phyloP scores from a whole-genome alignment of 2,329 filamentous ascomycete species.

The Fusarium nanum region DNA sequence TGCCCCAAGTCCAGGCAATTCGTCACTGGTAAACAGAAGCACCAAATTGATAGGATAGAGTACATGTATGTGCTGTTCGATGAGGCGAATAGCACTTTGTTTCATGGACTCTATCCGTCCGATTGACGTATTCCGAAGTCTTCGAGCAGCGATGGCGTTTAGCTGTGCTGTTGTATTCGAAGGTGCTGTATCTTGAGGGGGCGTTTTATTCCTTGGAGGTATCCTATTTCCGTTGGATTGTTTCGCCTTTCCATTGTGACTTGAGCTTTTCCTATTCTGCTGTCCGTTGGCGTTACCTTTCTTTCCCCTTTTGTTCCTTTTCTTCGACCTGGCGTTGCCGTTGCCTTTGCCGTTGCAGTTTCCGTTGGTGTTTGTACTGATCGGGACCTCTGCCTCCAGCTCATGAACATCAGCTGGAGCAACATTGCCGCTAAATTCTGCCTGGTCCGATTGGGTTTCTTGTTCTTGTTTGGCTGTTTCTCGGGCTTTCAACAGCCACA shows the following conservation, averaged over 20 bases:
- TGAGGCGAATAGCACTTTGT: neutral
- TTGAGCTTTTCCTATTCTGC: neutral
- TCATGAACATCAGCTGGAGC: neutral
- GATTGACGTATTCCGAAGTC: neutral
- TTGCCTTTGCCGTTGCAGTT: neutral
- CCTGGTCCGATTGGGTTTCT: neutral
- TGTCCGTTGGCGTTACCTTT: neutral
- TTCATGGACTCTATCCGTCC: neutral
- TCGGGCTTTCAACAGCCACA: neutral
- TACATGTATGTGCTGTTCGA: neutral
- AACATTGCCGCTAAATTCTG: neutral
- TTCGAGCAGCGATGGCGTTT: neutral
- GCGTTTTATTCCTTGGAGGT: neutral
- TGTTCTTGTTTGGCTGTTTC: neutral
- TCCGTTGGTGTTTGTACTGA: neutral
- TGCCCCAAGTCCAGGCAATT: slow-evolving; percentile 2
- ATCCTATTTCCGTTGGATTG: neutral
- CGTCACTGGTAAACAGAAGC: slow-evolving; percentile 12
- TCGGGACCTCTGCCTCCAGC: neutral
- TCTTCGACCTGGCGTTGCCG: neutral
- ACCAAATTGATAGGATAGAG: slow-evolving; percentile 12
- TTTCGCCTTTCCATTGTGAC: slow-evolving; percentile 1
- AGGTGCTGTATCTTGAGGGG: neutral
- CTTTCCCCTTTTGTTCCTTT: neutral
- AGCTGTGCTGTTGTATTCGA: neutral